These are phyloP conservation scores for Cyclostephanos tholiformis DNA, from an alignment of 108 stramenopile species.

Conservation along the genomic window DNA sequence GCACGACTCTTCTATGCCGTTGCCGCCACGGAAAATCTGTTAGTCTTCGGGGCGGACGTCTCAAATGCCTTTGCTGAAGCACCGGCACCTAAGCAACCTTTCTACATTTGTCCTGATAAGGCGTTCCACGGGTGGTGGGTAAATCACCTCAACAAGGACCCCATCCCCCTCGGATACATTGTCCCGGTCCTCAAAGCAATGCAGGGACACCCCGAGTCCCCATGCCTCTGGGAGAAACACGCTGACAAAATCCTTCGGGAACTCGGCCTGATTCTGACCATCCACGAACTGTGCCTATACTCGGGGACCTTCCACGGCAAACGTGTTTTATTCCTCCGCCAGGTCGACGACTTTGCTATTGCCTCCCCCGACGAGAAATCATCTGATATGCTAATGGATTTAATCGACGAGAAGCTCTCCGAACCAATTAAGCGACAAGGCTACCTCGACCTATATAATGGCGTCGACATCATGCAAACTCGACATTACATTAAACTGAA, in stretches of 20 bases:
- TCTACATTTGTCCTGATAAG: slow-evolving; percentile 35
- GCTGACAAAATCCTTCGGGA: no score
- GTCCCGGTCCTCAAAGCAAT: slow-evolving; percentile 35
- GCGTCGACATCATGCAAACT: slow-evolving; percentile 39
- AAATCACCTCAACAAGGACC: slow-evolving; percentile 7
- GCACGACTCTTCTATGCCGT: no score
- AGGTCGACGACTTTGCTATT: no score
- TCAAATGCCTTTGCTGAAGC: slow-evolving; percentile 45
- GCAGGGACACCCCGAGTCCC: no score
- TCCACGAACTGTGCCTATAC: no score
- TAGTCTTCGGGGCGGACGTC: slow-evolving; percentile 38
- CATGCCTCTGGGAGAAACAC: no score
- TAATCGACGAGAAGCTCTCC: slow-evolving; percentile 2
- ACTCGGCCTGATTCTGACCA: no score
- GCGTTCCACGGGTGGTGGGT: slow-evolving; percentile 41
- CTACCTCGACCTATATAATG: slow-evolving; percentile 42
- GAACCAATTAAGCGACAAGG: slow-evolving; percentile 23
- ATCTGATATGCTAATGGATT: not conserved
- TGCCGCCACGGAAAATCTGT: slow-evolving; percentile 14
- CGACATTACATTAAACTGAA: slow-evolving; percentile 36
- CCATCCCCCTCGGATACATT: slow-evolving; percentile 22
- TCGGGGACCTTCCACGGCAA: not conserved
- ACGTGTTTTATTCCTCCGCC: no score
- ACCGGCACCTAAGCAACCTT: slow-evolving; percentile 28
- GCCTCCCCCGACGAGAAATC: not conserved